These are phyloP conservation scores for Linnemannia schmuckeri DNA, from an alignment of 192 early-diverging fungal species.

Conservation along the genomic window DNA sequence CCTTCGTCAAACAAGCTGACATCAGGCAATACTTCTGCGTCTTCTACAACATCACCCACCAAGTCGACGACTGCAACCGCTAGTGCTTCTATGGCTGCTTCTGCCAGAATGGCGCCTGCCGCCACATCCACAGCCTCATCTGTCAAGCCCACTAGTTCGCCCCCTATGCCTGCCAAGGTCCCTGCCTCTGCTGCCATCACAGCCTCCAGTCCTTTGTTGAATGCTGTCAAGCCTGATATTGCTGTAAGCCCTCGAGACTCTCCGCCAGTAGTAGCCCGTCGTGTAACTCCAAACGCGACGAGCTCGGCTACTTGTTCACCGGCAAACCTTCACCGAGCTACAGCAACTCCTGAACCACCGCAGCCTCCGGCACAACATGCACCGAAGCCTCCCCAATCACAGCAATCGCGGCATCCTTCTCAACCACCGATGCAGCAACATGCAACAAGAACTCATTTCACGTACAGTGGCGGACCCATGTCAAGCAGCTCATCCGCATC, in stretches of 20 bases:
- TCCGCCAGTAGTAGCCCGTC: neutral
- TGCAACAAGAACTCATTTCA: neutral
- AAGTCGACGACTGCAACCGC: neutral
- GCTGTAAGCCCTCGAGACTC: neutral
- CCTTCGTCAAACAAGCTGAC: neutral
- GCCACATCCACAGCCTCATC: neutral
- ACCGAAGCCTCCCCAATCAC: neutral
- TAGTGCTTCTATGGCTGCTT: neutral
- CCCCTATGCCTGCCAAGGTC: neutral
- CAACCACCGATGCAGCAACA: neutral
- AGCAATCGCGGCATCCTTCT: neutral
- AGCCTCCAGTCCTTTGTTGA: neutral
- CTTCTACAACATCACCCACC: no score
- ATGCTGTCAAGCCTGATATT: neutral
- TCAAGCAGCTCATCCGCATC: neutral
- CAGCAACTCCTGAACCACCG: neutral
- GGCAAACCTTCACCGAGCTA: neutral
- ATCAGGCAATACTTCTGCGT: neutral
- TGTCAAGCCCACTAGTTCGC: neutral
- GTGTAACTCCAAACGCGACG: neutral
- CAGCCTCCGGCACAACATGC: neutral
- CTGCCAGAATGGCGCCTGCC: neutral
- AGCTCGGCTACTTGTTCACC: neutral
- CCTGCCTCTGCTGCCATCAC: neutral
- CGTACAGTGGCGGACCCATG: slow-evolving; percentile 4